Base-by-base conservation (phyloP, 768 basidiomycete species). In the Panellus pusillus region DNA sequence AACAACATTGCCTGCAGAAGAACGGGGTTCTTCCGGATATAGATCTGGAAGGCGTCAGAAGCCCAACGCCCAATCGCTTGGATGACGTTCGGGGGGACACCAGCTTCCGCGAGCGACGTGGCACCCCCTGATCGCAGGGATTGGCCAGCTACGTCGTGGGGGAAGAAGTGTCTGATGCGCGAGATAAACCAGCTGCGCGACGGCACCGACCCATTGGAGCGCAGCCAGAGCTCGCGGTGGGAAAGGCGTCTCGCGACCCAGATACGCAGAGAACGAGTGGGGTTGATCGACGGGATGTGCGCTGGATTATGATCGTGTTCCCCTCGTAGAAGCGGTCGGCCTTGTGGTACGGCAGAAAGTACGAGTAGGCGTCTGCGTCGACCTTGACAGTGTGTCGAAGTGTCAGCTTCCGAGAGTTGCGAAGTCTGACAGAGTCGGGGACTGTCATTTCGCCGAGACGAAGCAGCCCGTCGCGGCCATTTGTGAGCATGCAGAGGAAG, bases 121-220 rank as follows among this genome's bases (percentile, higher is more conserved):
- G 75, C 74, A 2, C 75, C 73, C 0, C 76, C 75, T 0, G 73
- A 62, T 9, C 70, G 65, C 37, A 76, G 37, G 0, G 74, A 76
- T 29, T 78, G 77, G 1, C 76, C 75, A 11, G 59, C 63, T 27
- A 69, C 36, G 17, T 45, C 35, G 0, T 18, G 37, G 2, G 44
- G 43, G 35, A 60, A 63, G 44, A 62, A 59, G 0, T 2, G 12
- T 11, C 28, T 38, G 36, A 48, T 27, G 1, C 37, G 13, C 1
- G 24, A 24, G 6, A 62, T 37, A 54, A 71, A 71, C 72, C 72
- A 73, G 1, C 44, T 5, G 12, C 64, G 54, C 0, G 65, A 68
- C 0, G 72, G 72, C 0, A 67, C 44, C 5, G 45, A 13, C 2
- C 70, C 66, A 27, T 53, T 39, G 27, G 6, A 24, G 3, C 24